Percentiles rank a stretch among this genome's conserved stretches.
phyloP scores from a whole-genome alignment of 768 basidiomycete species.

The Phaeotremella skinneri region DNA sequence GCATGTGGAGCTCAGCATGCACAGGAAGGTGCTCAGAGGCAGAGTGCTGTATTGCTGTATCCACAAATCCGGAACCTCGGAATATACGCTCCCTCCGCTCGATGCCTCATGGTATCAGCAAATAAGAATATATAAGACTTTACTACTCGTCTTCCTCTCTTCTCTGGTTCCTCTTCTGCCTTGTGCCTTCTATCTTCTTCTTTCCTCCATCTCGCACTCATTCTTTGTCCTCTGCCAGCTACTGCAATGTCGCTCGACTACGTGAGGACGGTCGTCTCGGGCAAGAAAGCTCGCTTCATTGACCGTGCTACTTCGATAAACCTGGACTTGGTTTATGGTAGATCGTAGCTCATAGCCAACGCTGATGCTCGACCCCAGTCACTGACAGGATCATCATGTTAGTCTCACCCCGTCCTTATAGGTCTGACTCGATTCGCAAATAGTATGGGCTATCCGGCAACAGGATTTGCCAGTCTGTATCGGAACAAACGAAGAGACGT shows the following conservation, averaged over 20 bases:
- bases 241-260: conserved; percentile 55
- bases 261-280: conserved; percentile 73
- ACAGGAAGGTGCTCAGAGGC: too few relatives aligned
- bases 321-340: conserved; percentile 54
- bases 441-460: conserved; percentile 71
- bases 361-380: conserved; percentile 58
- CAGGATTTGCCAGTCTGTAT: conserved; percentile 73
- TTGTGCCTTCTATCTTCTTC: too few relatives aligned
- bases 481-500: conserved; percentile 75
- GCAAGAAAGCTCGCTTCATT: conserved; percentile 71
- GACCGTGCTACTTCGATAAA: conserved; percentile 68
- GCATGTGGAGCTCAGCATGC: too few relatives aligned
- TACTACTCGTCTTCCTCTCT: too few relatives aligned
- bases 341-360: not conserved
- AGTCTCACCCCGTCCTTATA: conserved; percentile 56
- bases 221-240: not conserved
- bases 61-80: too few relatives aligned
- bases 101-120: too few relatives aligned
- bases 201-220: too few relatives aligned
- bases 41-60: too few relatives aligned
- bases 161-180: too few relatives aligned
- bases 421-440: not conserved
- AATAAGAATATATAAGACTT: too few relatives aligned
- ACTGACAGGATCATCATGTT: conserved; percentile 64
- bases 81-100: too few relatives aligned